Conservation (phyloP, 148 eudicot genomes). For the Dysphania ambrosioides region DNA sequence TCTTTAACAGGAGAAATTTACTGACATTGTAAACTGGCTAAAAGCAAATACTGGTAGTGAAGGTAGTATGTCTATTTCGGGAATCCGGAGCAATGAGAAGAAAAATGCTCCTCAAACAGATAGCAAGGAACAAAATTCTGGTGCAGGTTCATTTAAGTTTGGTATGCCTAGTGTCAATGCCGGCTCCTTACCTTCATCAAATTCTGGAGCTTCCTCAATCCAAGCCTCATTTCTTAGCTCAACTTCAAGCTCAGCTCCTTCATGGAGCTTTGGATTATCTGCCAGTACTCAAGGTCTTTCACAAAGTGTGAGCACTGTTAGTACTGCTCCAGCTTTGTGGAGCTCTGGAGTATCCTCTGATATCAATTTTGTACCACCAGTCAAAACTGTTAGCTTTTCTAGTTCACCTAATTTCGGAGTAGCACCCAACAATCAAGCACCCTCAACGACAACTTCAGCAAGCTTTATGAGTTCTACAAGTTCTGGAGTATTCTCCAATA, state of each 20-base stretch:
- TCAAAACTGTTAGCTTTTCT: constrained; percentile 24
- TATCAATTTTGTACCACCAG: constrained; percentile 20
- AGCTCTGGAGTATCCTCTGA: constrained; percentile 26
- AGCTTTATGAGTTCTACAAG: constrained; percentile 21
- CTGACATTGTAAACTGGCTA: constrained; percentile 85
- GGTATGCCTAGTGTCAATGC: constrained; percentile 34
- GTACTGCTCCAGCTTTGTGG: constrained; percentile 28
- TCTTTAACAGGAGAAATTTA: constrained; percentile 60
- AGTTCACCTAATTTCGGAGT: constrained; percentile 22
- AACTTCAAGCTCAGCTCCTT: constrained; percentile 27
- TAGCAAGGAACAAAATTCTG: constrained; percentile 33
- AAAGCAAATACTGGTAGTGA: constrained; percentile 54
- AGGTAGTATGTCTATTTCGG: constrained; percentile 37
- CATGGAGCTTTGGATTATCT: constrained; percentile 37
- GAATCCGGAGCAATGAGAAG: constrained; percentile 35
- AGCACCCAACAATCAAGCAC: constrained; percentile 23
- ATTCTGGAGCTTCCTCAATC: constrained; percentile 36
- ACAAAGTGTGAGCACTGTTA: constrained; percentile 26
- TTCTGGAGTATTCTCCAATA: constrained; percentile 31
- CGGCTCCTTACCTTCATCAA: constrained; percentile 35
- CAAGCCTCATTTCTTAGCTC: constrained; percentile 18
- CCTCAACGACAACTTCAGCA: constrained; percentile 17
- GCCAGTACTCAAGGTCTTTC: constrained; percentile 30
- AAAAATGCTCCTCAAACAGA: constrained; percentile 37
- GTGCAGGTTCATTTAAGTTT: constrained; percentile 30